These are phyloP conservation scores for Hymenoscyphus repandus DNA, from an alignment of 2,329 filamentous ascomycete genomes.

Conservation along the genomic window DNA sequence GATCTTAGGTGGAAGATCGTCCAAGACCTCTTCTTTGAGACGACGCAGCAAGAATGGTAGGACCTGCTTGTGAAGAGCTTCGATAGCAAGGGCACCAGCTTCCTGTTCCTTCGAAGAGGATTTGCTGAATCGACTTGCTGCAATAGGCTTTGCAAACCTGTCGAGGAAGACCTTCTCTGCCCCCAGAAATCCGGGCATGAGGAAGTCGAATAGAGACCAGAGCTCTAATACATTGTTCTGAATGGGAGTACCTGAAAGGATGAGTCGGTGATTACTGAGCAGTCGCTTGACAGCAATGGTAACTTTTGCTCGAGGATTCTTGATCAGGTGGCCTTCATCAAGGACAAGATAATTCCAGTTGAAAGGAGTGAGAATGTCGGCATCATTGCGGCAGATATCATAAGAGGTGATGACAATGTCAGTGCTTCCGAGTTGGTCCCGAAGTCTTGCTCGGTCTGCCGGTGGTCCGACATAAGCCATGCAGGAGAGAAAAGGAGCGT, in stretches of 20 bases:
- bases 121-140: slow-evolving; percentile 90
- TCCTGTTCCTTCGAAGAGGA: slow-evolving; percentile 98
- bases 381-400: slow-evolving; percentile 94
- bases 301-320: slow-evolving; percentile 96
- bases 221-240: slow-evolving; percentile 97
- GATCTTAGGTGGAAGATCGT: slow-evolving; percentile 96
- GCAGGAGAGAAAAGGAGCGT: slow-evolving; percentile 87
- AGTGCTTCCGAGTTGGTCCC: slow-evolving; percentile 64
- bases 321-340: slow-evolving; percentile 96
- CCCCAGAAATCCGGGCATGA: slow-evolving; percentile 97
- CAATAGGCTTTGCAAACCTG: slow-evolving; percentile 83
- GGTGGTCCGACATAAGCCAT: slow-evolving; percentile 90
- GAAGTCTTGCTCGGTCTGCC: slow-evolving; percentile 67
- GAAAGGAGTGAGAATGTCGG: slow-evolving; percentile 74
- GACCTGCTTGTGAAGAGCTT: slow-evolving; percentile 98
- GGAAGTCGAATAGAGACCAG: slow-evolving; percentile 97
- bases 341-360: slow-evolving; percentile 98
- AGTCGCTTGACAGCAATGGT: slow-evolving; percentile 88
- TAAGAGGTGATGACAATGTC: slow-evolving; percentile 98
- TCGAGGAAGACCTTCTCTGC: slow-evolving; percentile 94
- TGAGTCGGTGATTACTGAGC: slow-evolving; percentile 87
- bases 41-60: slow-evolving; percentile 92
- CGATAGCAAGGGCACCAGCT: slow-evolving; percentile 89
- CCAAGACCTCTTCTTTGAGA: slow-evolving; percentile 93
- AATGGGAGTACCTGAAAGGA: slow-evolving; percentile 93